Evolutionary conservation across 139 green algal genomes (phyloP), one percentile per base, ranked within the genome.

Genomic region (Astrephomene gubernaculifera): DNA sequence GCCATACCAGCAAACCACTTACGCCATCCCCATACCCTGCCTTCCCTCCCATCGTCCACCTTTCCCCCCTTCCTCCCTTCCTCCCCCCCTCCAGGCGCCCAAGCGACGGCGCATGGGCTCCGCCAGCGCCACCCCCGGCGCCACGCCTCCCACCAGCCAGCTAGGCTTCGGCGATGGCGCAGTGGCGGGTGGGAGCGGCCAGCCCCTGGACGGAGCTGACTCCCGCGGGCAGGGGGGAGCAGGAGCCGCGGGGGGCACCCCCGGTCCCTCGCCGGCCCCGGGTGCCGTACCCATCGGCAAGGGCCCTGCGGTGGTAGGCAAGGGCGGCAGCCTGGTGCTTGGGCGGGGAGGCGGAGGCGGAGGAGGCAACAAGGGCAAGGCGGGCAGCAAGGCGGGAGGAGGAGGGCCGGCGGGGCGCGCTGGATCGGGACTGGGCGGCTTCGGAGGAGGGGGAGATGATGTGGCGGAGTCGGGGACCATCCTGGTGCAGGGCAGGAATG

Each of bases 51-150:
- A 57, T 17, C 49, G 17, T 57, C 49, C 49, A 57, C 49, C 49
- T 25, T 7, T 43, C 61, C 19, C 61, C 36, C 12, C 36, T 22
- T n/a, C 19, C 31, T n/a, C n/a, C 9, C 61, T n/a, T 35, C 63
- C 33, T 52, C 33, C 67, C 35, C 24, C 22, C 27, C 3, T 5
- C 41, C 76, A 83, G 76, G 60, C 60, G 19, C 61, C 38, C 33
- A 83, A 83, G 76, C 76, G 76, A 24, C 76, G 76, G 35, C 76
- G 76, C 41, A 12, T 83, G 60, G 79, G 79, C 64, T 76, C 64
- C 9, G 45, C 65, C 65, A 68, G 53, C 65, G 79, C 35, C 35
- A 76, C 79, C 3, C 65, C 65, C 19, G 64, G 64, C 14, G n/a
- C 79, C 44, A 38, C 65, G n/a, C 79, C 65, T 0, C 79, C 65